Evolutionary conservation across 345 rosid genomes (phyloP), one percentile per base, ranked within the genome.

Genomic region (Physaria fendleri): DNA sequence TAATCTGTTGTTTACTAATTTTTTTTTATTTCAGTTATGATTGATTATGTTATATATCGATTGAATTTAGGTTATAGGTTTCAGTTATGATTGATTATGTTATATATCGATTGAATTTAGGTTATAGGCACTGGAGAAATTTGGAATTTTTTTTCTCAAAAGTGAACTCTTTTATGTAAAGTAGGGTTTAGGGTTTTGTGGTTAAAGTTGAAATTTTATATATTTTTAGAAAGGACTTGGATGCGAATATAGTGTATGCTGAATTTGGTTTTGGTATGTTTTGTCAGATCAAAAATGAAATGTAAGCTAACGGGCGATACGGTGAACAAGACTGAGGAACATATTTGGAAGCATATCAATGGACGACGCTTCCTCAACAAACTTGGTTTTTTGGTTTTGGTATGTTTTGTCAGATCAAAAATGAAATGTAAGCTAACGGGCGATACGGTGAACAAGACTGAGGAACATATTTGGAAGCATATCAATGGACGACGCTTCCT

Each of bases 401-500:
- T 29, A 10, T 51, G 30, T 58, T 59, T 12, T 21, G 17, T 62
- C 74, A 88, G 98, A 64, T 81, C 95, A 5, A 88, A 83, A 68
- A 34, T 92, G 82, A 59, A 73, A 56, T 88, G 98, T 78, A 92
- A 86, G 74, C 78, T 92, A 11, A 92, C 96, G n/a, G 95, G 90
- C 9, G 85, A 88, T 68, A 82, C 77, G 4, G 89, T 92, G 17
- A 92, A 92, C 71, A 92, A 92, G 72, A 78, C 82, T 8, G 98
- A 92, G 76, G 97, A 88, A 69, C 98, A 92, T 65, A 83, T 88
- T 30, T 92, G 97, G 95, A 92, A 92, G 77, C 98, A 92, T 56
- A 74, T 92, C 74, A 88, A 78, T 22, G 98, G 98, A 27, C 79
- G 77, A 45, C 75, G 89, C 28, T 92, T 92, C 77, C 95, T 92